phyloP scores from a whole-genome alignment of 2,329 filamentous ascomycete genomes.

The Paracoccidioides brasiliensis region DNA sequence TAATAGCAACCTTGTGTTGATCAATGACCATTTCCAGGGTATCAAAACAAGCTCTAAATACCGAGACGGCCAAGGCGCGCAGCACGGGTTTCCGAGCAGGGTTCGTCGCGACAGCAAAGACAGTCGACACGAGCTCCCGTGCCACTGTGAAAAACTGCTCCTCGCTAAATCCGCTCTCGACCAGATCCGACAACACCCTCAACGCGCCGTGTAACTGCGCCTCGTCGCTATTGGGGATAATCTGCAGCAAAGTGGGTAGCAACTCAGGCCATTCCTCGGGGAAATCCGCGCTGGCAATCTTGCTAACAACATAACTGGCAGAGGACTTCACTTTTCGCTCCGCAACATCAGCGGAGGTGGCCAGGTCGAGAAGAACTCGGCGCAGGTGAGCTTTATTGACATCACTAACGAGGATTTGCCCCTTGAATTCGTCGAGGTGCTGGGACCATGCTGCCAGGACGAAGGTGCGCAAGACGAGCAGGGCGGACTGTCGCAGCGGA shows the following conservation, averaged over 20 bases:
- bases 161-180: constrained; percentile 87
- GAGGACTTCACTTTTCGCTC: constrained; percentile 79
- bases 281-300: constrained; percentile 86
- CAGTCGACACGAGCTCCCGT: constrained; percentile 65
- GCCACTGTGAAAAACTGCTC: constrained; percentile 91
- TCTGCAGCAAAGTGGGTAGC: constrained; percentile 62
- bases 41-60: constrained; percentile 86
- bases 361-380: constrained; percentile 61
- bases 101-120: constrained; percentile 71
- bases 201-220: constrained; percentile 77
- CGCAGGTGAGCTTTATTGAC: constrained; percentile 61
- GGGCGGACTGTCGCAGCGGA: constrained; percentile 67
- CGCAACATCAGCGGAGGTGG: constrained; percentile 53
- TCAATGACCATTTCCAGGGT: constrained; percentile 95
- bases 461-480: constrained; percentile 69
- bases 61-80: constrained; percentile 72
- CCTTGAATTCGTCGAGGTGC: constrained; percentile 57
- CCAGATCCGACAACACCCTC: constrained; percentile 74
- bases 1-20: constrained; percentile 75
- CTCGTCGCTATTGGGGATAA: constrained; percentile 65
- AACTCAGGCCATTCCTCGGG: constrained; percentile 90
- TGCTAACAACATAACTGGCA: constrained; percentile 83
- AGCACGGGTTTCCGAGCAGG: constrained; percentile 60
- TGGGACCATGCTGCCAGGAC: constrained; percentile 75
- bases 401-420: constrained; percentile 56